Base-by-base conservation (phyloP, 1,284 basidiomycete genomes). In the Malassezia nana region DNA sequence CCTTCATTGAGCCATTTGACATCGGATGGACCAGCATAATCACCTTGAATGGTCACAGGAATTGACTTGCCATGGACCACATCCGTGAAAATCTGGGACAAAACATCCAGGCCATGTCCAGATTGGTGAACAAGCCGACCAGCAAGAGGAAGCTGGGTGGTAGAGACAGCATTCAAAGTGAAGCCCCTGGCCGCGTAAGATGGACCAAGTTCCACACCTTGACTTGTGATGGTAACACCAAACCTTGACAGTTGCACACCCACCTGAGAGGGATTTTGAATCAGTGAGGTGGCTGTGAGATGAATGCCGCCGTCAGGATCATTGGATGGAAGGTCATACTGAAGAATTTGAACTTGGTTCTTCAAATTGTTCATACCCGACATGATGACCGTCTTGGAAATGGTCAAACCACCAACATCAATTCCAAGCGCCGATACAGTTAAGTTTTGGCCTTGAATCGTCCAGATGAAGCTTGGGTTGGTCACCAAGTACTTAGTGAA, bases 281-380 rank as follows among this genome's bases (percentile, higher is more conserved):
- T 77, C 15, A 78, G 80, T 1, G 84, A 80, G 46, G 82, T 76
- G 10, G 86, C 76, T 0, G 82, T 84, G 42, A 87, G 76, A 57
- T 81, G 80, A 55, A 87, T 83, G 35, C 85, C 85, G n/a, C 85
- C 86, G 3, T 79, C 80, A 1, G 84, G 83, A 61, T 86, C 84
- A 66, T 87, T 80, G 20, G 78, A 76, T 1, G 85, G 85, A 40
- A 87, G 73, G 71, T 87, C 83, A 67, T 87, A 87, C 3, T 80
- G 79, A 41, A 83, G 75, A 59, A 87, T 83, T 42, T 74, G 77
- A 25, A 87, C 84, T 20, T 81, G 81, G 49, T 78, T 78, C 72
- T 81, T 78, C 35, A 87, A 74, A 31, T 81, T 81, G 70, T 87
- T 83, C 76, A 87, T 81, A 33, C 84, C 85, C 60, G 83, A 83